Percentiles rank a stretch among this genome's conserved stretches.
Conservation (phyloP, 2,329 filamentous ascomycete genomes). For the Alternaria sp. region DNA sequence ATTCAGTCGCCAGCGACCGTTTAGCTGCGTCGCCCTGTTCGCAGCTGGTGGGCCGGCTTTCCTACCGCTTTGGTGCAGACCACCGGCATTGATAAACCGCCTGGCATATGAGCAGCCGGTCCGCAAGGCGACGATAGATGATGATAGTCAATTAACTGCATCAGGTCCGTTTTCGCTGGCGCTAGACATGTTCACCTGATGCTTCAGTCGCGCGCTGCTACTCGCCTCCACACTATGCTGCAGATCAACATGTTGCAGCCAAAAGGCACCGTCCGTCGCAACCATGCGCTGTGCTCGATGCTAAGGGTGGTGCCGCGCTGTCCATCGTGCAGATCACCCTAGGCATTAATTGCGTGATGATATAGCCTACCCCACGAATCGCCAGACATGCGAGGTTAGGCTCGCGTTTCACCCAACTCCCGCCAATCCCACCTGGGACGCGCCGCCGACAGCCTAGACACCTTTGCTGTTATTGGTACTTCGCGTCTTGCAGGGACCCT, state of each 20-base stretch:
- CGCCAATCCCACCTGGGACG: conserved; percentile 38
- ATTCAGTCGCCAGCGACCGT: background rate
- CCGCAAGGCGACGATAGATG: conserved; percentile 1
- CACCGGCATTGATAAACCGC: conserved; percentile 10
- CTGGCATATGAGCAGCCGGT: conserved; percentile 7
- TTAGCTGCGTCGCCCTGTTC: conserved; percentile 8
- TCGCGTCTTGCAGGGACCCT: conserved; percentile 34
- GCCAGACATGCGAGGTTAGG: conserved; percentile 47
- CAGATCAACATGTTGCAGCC: conserved; percentile 21
- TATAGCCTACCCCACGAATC: conserved; percentile 49
- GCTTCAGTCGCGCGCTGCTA: conserved; percentile 3
- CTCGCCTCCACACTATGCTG: conserved; percentile 15
- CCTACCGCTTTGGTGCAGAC: conserved; percentile 5
- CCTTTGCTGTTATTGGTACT: conserved; percentile 40
- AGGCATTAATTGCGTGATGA: conserved; percentile 25
- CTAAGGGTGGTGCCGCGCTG: conserved; percentile 26
- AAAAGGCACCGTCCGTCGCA: conserved; percentile 14
- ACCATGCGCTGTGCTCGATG: conserved; percentile 18
- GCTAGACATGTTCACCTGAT: conserved; percentile 12
- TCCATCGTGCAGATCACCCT: conserved; percentile 37
- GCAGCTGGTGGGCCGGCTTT: conserved; percentile 8
- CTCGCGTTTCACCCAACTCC: conserved; percentile 46
- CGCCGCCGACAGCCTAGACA: conserved; percentile 47
- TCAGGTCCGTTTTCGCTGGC: conserved; percentile 14
- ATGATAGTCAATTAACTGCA: conserved; percentile 4